Evolutionary conservation across 2,329 filamentous ascomycete species (phyloP), one percentile per base, ranked within the genome.

Genomic region (Aspergillus puulaauensis): DNA sequence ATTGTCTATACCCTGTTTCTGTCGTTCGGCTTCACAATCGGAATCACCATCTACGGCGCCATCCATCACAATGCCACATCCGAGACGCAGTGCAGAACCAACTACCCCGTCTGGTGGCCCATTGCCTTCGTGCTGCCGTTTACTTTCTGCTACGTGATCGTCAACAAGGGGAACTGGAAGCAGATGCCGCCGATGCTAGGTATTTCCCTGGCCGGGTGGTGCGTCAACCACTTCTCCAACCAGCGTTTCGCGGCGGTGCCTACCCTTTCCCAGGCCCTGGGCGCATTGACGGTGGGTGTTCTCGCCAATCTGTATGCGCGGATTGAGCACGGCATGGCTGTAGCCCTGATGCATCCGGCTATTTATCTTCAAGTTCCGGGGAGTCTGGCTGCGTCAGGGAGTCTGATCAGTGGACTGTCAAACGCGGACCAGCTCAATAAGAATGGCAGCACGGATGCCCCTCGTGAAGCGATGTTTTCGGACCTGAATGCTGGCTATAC

Each of bases 291-390:
- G 0, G 86, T 95, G 19, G 90, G 91, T 15, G 82, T 92, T 33
- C 75, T 91, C 43, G 90, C 90, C 8, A 95, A 95, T 64, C 70
- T 91, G 2, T 93, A 93, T 75, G 88, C 87, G 9, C 83, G 90
- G 4, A 67, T 80, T 35, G 73, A 88, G 19, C 91, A 92, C 70
- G 90, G 89, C 1, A 83, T 96, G 3, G 91, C 92, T 0, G 91
- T 91, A 0, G 90, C 90, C 0, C 88, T 90, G 3, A 90, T 96
- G 80, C 79, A 96, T 9, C 91, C 92, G 0, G 91, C 89, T 11
- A 95, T 96, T 64, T 96, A 95, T 63, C 82, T 86, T 2, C 83
- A 85, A 60, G 83, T 87, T 1, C 84, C 84, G 0, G 82, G 79
- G 2, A 83, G 84, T 2, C 71, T 87, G 15, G 81, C 83, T 4